Conservation (phyloP, 495 filamentous ascomycete species). For the Entonaema liquescens region DNA sequence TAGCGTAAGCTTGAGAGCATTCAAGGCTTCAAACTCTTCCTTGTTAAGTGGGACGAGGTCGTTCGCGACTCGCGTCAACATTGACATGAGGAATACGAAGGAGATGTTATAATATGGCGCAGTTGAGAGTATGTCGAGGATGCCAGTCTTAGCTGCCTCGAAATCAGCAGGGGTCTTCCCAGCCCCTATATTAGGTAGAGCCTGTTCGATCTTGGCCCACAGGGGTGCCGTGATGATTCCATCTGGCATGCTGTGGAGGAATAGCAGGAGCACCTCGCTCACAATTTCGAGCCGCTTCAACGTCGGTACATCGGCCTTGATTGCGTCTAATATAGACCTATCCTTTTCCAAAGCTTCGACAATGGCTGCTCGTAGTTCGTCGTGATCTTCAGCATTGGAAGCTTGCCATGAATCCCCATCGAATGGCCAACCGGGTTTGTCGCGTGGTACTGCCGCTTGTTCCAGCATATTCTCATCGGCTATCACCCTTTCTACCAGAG, state of each 20-base stretch:
- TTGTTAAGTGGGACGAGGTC: slow-evolving; percentile 59
- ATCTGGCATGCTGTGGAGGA: slow-evolving; percentile 76
- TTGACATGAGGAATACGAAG: slow-evolving; percentile 84
- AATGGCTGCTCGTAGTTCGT: slow-evolving; percentile 50
- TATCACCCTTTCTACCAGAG: slow-evolving; percentile 73
- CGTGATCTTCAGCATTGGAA: slow-evolving; percentile 39
- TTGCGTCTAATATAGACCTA: slow-evolving; percentile 61
- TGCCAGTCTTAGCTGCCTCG: slow-evolving; percentile 72
- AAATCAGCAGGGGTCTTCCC: slow-evolving; percentile 42
- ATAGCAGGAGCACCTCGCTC: slow-evolving; percentile 70
- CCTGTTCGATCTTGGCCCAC: slow-evolving; percentile 76
- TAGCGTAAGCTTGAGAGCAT: slow-evolving; percentile 25
- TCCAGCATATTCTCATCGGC: slow-evolving; percentile 87
- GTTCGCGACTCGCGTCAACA: slow-evolving; percentile 63
- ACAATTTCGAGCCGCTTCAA: slow-evolving; percentile 75
- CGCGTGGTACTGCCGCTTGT: slow-evolving; percentile 64
- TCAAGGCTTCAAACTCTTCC: slow-evolving; percentile 44
- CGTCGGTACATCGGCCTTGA: slow-evolving; percentile 66
- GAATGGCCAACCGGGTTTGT: slow-evolving; percentile 79
- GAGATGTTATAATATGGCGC: slow-evolving; percentile 82
- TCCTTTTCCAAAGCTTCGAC: slow-evolving; percentile 77
- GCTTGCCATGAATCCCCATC: slow-evolving; percentile 53
- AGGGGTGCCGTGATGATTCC: slow-evolving; percentile 72
- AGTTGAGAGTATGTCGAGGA: slow-evolving; percentile 76
- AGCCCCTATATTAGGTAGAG: slow-evolving; percentile 55